phyloP scores from a whole-genome alignment of 805 yeast species.

The Candida krabiensis region DNA sequence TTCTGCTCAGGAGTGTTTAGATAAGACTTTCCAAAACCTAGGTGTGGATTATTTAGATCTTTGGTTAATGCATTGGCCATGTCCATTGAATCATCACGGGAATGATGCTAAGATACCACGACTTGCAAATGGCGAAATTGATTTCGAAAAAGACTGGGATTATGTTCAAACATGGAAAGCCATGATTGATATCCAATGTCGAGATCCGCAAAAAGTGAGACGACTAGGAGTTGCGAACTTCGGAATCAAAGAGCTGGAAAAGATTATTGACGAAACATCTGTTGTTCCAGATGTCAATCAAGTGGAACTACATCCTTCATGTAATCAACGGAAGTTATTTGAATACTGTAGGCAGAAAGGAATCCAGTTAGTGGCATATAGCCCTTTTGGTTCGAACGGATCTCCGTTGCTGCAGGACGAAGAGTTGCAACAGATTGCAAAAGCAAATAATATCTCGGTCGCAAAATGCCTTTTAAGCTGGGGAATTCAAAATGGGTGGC shows the following conservation, averaged over 20 bases:
- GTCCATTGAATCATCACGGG: conserved; percentile 31
- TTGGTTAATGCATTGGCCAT: conserved; percentile 50
- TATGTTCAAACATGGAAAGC: conserved; percentile 67
- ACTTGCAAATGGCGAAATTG: conserved; percentile 26
- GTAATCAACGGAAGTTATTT: conserved; percentile 35
- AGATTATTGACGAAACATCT: conserved; percentile 34
- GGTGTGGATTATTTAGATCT: conserved; percentile 44
- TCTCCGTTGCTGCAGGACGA: conserved; percentile 39
- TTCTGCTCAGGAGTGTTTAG: conserved; percentile 36
- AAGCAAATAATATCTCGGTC: conserved; percentile 47
- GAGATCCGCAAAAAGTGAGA: conserved; percentile 38
- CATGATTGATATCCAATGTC: conserved; percentile 66
- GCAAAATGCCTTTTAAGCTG: conserved; percentile 53
- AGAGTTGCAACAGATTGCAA: conserved; percentile 44
- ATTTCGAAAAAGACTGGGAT: conserved; percentile 38
- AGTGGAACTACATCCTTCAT: conserved; percentile 45
- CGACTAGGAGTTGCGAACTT: conserved; percentile 46
- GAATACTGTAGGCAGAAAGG: conserved; percentile 32
- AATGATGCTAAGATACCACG: conserved; percentile 23
- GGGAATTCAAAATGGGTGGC: conserved; percentile 32
- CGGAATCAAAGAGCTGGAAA: conserved; percentile 30
- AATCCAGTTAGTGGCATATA: conserved; percentile 39
- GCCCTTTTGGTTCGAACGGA: conserved; percentile 44
- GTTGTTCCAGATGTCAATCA: conserved; percentile 45
- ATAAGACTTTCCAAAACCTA: conserved; percentile 36